Evolutionary conservation across 2,329 filamentous ascomycete species (phyloP), one percentile per base, ranked within the genome.

Genomic region (Neoascochyta sp.): DNA sequence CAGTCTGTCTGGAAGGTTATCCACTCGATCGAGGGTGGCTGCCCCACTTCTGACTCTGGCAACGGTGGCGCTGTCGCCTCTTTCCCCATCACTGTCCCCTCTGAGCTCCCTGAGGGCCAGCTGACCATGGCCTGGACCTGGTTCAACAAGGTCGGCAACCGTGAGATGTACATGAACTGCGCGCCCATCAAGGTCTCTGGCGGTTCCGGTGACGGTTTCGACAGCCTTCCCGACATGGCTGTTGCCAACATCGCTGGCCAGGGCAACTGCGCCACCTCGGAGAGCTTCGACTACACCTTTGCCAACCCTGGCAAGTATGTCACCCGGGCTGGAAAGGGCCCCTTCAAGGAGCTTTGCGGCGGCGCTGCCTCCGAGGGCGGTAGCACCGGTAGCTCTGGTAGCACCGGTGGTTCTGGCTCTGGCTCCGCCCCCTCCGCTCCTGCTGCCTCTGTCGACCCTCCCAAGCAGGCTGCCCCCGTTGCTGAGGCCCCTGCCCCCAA

Each of bases 111-210:
- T 2, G 69, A 81, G 2, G 90, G 90, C 6, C 71, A 84, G 17
- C 83, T 82, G 19, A 82, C 81, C 0, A 69, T 95, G 7, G 86
- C 86, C 0, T 95, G 88, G 87, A 86, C 85, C 2, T 95, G 85
- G 90, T 81, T 90, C 68, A 95, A 95, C 58, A 78, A 81, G 39
- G 62, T 94, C 4, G 89, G 90, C 4, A 90, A 94, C 67, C 79
- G 88, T 1, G 90, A 96, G 32, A 86, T 95, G 75, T 96, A 96
- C 73, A 93, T 94, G 87, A 92, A 95, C 73, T 96, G 92, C 50
- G 86, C 82, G 0, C 76, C 84, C 0, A 64, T 93, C 31, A 75
- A 69, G 0, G 70, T 95, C 14, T 76, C 76, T 3, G 68, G 65
- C 3, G 67, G 68, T 15, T 57, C 65, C 3, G 54, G 60, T 21